Conservation (phyloP, 768 basidiomycete species). For the Lactarius evosmus region DNA sequence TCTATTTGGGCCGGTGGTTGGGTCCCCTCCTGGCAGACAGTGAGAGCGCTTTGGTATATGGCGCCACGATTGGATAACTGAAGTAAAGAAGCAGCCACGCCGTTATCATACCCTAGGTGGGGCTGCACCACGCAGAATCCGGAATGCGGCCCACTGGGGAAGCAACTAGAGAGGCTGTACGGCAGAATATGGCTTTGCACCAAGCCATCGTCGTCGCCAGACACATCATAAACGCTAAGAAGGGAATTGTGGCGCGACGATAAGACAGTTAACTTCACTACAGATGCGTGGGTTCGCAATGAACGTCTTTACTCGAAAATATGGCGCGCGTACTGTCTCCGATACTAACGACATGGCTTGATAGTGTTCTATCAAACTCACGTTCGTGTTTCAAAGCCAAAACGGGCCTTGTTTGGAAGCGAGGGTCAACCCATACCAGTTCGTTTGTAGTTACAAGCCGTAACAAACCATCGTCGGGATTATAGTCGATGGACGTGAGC, state of each 20-base stretch:
- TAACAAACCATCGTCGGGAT: constrained; percentile 43
- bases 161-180: constrained; percentile 40
- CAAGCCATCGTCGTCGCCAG: constrained; percentile 39
- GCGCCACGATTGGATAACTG: constrained; percentile 22
- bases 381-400: constrained; percentile 61
- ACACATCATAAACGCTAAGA: constrained; percentile 63
- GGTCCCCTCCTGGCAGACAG: background rate
- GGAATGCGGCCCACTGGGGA: constrained; percentile 32
- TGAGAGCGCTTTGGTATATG: constrained; percentile 19
- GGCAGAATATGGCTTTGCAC: constrained; percentile 47
- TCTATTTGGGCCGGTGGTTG: background rate
- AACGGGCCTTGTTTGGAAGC: constrained; percentile 55
- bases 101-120: constrained; percentile 30
- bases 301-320: background rate
- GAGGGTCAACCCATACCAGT: constrained; percentile 67
- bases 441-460: constrained; percentile 59
- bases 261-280: constrained; percentile 54
- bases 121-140: constrained; percentile 37
- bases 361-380: constrained; percentile 56
- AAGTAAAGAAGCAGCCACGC: constrained; percentile 11
- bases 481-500: constrained; percentile 54
- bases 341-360: constrained; percentile 40
- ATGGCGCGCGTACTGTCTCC: constrained; percentile 32
- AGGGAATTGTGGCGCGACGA: constrained; percentile 58
- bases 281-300: background rate